Evolutionary conservation across 2,329 filamentous ascomycete genomes (phyloP).

Genomic region (Gliomastix tumulicola): DNA sequence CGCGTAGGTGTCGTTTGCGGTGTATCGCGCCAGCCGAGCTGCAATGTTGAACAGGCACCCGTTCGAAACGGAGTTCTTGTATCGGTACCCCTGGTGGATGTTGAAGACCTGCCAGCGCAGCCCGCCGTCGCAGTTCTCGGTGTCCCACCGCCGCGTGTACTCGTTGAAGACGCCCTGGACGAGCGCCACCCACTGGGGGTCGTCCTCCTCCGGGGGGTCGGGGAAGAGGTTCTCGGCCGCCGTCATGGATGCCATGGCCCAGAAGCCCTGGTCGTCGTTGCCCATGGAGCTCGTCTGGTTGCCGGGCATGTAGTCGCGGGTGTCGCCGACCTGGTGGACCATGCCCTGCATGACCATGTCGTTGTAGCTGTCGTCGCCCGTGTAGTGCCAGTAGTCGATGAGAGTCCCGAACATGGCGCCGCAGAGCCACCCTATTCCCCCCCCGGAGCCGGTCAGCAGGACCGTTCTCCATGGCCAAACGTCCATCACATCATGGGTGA

Average conservation of each 20-base stretch:
- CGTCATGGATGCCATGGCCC: slow-evolving; percentile 66
- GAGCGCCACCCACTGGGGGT: slow-evolving; percentile 65
- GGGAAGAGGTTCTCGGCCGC: slow-evolving; percentile 67
- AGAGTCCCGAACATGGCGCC: slow-evolving; percentile 54
- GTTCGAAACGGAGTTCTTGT: slow-evolving; percentile 60
- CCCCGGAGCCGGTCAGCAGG: too few relatives aligned
- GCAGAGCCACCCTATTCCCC: slow-evolving; percentile 5
- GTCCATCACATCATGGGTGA: too few relatives aligned
- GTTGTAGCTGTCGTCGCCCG: slow-evolving; percentile 55
- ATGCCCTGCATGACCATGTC: slow-evolving; percentile 44
- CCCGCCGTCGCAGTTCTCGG: slow-evolving; percentile 54
- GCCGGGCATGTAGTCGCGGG: slow-evolving; percentile 50
- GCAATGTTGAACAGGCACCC: slow-evolving; percentile 64
- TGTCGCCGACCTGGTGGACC: slow-evolving; percentile 45
- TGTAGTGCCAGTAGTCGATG: slow-evolving; percentile 60
- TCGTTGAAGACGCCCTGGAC: slow-evolving; percentile 69
- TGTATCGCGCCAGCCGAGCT: slow-evolving; percentile 69
- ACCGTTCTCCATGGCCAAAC: slow-evolving; percentile 24
- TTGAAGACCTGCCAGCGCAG: slow-evolving; percentile 73
- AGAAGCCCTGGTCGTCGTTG: slow-evolving; percentile 68
- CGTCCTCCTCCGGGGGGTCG: slow-evolving; percentile 43
- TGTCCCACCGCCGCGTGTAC: slow-evolving; percentile 61
- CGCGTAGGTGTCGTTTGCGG: slow-evolving; percentile 69
- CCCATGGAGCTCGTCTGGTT: slow-evolving; percentile 48
- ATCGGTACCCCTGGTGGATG: slow-evolving; percentile 59